These are phyloP conservation scores for Colletotrichum sp. DNA, from an alignment of 2,329 filamentous ascomycete genomes.

Conservation along the genomic window DNA sequence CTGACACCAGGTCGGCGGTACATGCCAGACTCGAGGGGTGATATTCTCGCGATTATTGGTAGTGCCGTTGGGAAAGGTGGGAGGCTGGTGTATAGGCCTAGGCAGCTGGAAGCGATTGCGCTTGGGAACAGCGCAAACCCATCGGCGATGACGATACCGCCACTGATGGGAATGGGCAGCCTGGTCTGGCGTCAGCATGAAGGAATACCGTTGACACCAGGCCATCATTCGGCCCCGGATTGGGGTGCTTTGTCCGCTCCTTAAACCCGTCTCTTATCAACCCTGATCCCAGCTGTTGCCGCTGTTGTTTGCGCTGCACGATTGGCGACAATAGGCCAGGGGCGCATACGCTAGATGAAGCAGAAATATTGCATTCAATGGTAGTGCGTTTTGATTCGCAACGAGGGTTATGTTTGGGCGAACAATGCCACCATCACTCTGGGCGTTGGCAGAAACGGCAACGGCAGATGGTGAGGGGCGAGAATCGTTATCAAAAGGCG, in stretches of 20 bases:
- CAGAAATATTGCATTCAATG: constrained; percentile 1
- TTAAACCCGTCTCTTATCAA: background rate
- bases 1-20: background rate
- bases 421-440: background rate
- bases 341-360: background rate
- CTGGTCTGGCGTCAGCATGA: background rate
- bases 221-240: constrained; percentile 2
- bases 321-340: constrained; percentile 3
- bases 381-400: background rate
- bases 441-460: background rate
- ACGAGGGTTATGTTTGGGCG: background rate
- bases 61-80: background rate
- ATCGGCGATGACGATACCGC: background rate
- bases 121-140: background rate
- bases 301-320: background rate
- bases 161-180: background rate
- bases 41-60: background rate
- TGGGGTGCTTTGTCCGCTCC: constrained; percentile 9
- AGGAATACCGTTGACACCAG: background rate
- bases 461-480: background rate
- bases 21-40: background rate
- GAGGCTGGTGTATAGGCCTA: background rate
- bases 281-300: constrained; percentile 1
- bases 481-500: background rate
- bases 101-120: background rate